phyloP scores from a whole-genome alignment of 164 flowering plant genomes.

The Cinnamomum chago region DNA sequence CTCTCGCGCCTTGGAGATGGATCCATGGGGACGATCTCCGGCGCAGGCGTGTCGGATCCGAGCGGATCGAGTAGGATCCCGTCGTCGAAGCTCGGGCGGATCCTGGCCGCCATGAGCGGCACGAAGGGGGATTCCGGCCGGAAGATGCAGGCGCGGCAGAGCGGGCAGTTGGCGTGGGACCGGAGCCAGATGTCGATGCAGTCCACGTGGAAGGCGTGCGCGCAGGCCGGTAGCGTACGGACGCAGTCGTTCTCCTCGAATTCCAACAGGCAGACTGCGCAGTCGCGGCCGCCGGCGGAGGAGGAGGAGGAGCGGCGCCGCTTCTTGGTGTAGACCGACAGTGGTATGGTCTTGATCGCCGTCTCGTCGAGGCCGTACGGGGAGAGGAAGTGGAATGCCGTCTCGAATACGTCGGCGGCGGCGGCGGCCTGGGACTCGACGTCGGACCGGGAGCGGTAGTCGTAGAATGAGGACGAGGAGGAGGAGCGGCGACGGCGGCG shows the following conservation, averaged over 20 bases:
- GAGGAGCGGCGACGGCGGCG: constrained; percentile 29
- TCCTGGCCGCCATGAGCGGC: constrained; percentile 82
- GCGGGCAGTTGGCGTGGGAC: constrained; percentile 93
- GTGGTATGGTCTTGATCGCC: constrained; percentile 76
- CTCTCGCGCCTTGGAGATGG: constrained; percentile 24
- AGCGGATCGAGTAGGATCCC: constrained; percentile 27
- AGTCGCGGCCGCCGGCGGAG: constrained; percentile 33
- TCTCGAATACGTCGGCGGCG: constrained; percentile 15
- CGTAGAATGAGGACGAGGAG: constrained; percentile 23
- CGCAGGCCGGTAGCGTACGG: constrained; percentile 80
- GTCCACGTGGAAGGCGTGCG: constrained; percentile 86
- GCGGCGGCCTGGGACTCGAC: constrained; percentile 38
- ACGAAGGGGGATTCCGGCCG: constrained; percentile 65
- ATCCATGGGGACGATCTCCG: constrained; percentile 23
- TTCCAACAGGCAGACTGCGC: constrained; percentile 88
- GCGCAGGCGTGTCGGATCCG: constrained; percentile 16
- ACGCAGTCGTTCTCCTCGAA: constrained; percentile 82
- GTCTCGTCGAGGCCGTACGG: constrained; percentile 82
- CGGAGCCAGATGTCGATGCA: constrained; percentile 93
- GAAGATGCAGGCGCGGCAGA: constrained; percentile 81
- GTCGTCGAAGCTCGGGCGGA: constrained; percentile 76
- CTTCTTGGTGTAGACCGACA: constrained; percentile 43
- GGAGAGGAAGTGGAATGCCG: constrained; percentile 34
- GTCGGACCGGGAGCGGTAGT: constrained; percentile 30
- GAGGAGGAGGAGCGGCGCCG: constrained; percentile 4